Evolutionary conservation across 495 filamentous ascomycete species (phyloP).

Genomic region (Neurospora sp.): DNA sequence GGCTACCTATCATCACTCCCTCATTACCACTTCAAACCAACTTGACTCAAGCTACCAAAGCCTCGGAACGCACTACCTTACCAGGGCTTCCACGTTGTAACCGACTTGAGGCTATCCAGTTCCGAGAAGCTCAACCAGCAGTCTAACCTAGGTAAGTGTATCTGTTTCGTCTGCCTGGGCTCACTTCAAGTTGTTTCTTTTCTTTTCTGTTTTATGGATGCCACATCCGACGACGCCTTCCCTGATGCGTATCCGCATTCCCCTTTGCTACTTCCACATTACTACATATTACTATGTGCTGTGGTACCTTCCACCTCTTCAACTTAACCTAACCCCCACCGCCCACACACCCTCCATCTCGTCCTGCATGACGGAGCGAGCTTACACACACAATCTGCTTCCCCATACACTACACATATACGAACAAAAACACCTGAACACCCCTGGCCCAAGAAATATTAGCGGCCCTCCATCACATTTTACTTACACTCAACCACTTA

Average conservation of each 20-base stretch:
- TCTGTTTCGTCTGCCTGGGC: neutral
- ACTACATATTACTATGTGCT: neutral
- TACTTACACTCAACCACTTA: neutral
- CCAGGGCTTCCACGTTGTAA: constrained; percentile 10
- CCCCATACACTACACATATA: neutral
- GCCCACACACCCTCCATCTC: neutral
- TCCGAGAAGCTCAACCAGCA: neutral
- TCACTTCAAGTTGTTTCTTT: constrained; percentile 3
- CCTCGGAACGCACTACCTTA: constrained; percentile 1
- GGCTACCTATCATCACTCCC: neutral
- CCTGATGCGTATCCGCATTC: neutral
- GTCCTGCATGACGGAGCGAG: neutral
- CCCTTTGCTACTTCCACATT: neutral
- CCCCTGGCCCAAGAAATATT: neutral
- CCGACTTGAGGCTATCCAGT: neutral
- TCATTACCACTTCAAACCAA: constrained; percentile 2
- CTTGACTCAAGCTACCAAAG: constrained; percentile 11
- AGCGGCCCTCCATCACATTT: neutral
- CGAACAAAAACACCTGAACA: neutral
- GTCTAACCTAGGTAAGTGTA: constrained; percentile 12
- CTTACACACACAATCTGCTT: neutral
- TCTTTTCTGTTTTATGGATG: neutral
- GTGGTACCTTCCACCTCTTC: neutral
- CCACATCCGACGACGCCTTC: neutral
- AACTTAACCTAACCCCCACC: neutral